phyloP scores from a whole-genome alignment of 225 moss, liverwort and hornwort genomes.

The Physcomitrium patens region DNA sequence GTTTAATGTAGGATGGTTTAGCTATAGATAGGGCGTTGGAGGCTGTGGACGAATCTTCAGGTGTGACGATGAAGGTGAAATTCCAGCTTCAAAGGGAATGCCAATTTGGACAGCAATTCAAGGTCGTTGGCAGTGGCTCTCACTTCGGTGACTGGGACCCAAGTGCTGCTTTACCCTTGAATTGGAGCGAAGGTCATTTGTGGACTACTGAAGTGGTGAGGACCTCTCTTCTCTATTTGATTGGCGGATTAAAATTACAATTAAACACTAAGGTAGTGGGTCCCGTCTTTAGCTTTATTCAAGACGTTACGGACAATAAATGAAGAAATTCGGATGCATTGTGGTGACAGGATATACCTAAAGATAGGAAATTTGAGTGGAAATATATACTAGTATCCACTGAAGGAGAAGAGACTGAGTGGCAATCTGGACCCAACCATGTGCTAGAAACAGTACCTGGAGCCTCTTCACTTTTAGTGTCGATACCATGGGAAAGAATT shows the following conservation, averaged over 20 bases:
- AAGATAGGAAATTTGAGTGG: conserved; percentile 61
- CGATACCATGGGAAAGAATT: conserved; percentile 53
- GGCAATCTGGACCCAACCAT: conserved; percentile 76
- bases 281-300: neutral
- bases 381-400: conserved; percentile 55
- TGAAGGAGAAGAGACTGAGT: conserved; percentile 50
- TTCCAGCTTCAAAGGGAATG: conserved; percentile 69
- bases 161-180: conserved; percentile 56
- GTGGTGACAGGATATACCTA: conserved; percentile 65
- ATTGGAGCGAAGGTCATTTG: conserved; percentile 76
- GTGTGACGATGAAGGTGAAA: conserved; percentile 71
- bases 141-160: conserved; percentile 83
- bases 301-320: no score
- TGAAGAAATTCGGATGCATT: conserved; percentile 7
- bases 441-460: conserved; percentile 51
- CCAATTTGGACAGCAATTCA: conserved; percentile 75
- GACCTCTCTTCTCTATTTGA: conserved; percentile 21
- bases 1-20: conserved; percentile 37
- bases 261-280: neutral
- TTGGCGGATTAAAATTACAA: conserved; percentile 1
- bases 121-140: conserved; percentile 64
- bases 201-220: conserved; percentile 80
- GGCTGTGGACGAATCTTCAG: conserved; percentile 24
- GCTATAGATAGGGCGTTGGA: conserved; percentile 25
- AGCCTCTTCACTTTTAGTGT: conserved; percentile 42